Evolutionary conservation across 257 asterid genomes (phyloP).

Genomic region (Plectranthus barbatus): DNA sequence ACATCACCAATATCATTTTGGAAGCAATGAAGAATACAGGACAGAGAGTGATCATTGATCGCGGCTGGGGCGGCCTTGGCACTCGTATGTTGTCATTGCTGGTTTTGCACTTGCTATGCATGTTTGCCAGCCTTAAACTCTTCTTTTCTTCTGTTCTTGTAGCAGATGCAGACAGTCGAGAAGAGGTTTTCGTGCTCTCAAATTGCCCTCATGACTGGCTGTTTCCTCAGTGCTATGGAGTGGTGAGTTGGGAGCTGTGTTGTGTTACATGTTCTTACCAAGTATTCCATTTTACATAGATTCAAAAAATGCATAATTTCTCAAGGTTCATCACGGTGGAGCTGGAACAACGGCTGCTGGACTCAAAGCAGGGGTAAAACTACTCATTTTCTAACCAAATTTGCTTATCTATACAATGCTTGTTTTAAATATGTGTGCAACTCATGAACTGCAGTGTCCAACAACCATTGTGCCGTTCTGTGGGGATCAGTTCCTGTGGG

Average conservation of each 20-base stretch:
- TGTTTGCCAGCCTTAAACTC: not conserved
- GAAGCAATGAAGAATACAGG: slow-evolving; percentile 77
- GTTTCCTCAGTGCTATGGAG: slow-evolving; percentile 80
- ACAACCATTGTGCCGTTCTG: slow-evolving; percentile 84
- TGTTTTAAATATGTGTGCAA: no score
- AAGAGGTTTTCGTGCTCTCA: slow-evolving; percentile 47
- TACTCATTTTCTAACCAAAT: not conserved
- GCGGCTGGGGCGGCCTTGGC: slow-evolving; percentile 98
- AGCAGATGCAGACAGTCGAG: slow-evolving; percentile 49
- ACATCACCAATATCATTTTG: slow-evolving; percentile 53
- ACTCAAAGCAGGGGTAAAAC: slow-evolving; percentile 77
- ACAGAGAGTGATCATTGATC: slow-evolving; percentile 84
- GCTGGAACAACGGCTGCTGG: slow-evolving; percentile 98
- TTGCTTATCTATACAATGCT: not conserved
- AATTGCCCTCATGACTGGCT: slow-evolving; percentile 92
- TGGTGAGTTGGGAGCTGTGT: slow-evolving; percentile 36
- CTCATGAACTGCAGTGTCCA: slow-evolving; percentile 62
- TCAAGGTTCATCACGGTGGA: slow-evolving; percentile 97
- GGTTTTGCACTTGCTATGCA: not conserved
- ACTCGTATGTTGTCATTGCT: slow-evolving; percentile 37
- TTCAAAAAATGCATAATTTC: not conserved
- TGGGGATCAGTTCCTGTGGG: slow-evolving; percentile 94
- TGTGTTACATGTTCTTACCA: not conserved
- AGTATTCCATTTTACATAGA: no score
- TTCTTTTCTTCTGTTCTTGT: not conserved